Percentiles rank a stretch among this genome's conserved stretches.
Evolutionary conservation across 345 rosid genomes (phyloP).

Genomic region (Brassica cretica): DNA sequence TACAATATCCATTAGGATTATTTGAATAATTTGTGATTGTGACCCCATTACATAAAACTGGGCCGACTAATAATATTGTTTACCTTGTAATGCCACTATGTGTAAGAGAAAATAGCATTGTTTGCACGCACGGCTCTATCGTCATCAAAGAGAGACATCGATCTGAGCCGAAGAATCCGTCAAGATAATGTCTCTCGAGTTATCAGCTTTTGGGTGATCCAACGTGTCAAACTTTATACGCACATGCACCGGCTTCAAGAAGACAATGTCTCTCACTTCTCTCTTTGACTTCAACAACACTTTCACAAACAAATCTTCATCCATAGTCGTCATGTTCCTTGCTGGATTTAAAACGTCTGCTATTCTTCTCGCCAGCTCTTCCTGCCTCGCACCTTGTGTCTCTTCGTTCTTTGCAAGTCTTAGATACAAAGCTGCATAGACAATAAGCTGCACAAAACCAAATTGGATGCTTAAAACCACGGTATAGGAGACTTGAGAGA

Average conservation of each 20-base stretch:
- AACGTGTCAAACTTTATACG: conserved; percentile 55
- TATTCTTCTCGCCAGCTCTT: conserved; percentile 57
- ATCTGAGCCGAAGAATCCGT: conserved; percentile 53
- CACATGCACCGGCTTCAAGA: conserved; percentile 70
- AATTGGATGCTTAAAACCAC: not conserved
- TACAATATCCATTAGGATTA: not conserved
- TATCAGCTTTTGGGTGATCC: conserved; percentile 73
- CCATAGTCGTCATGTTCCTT: conserved; percentile 38
- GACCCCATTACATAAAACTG: conserved; percentile 5
- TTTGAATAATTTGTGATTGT: not conserved
- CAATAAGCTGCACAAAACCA: conserved; percentile 56
- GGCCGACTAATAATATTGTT: not conserved
- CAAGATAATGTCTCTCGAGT: conserved; percentile 57
- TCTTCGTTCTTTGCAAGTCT: conserved; percentile 50
- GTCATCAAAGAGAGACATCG: conserved; percentile 43
- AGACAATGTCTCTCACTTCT: conserved; percentile 62
- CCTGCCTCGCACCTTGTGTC: conserved; percentile 41
- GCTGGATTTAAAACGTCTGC: conserved; percentile 47
- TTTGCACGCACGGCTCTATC: not conserved
- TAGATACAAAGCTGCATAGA: conserved; percentile 64
- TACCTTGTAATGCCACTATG: conserved; percentile 5
- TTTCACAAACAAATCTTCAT: conserved; percentile 52
- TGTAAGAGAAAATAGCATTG: conserved; percentile 1
- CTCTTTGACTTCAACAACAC: conserved; percentile 52
- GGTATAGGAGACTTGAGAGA: conserved; percentile 2